Conservation (phyloP, 2,329 filamentous ascomycete species). For the Gnomoniopsis smithogilvyi region DNA sequence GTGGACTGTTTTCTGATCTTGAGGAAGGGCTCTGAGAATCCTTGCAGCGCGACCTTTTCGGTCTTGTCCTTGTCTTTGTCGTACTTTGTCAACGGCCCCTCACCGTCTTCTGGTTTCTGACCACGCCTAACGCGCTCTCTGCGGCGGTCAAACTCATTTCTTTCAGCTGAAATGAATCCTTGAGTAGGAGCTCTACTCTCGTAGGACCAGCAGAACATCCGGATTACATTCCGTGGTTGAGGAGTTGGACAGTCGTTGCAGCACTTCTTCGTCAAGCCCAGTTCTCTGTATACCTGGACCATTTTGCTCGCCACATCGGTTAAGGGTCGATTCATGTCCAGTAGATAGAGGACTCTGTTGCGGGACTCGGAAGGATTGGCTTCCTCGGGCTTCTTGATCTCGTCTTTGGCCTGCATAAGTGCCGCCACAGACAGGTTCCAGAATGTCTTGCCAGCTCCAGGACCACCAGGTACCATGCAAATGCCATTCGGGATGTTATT, state of each 20-base stretch:
- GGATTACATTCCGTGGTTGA: not conserved
- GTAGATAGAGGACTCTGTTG: not conserved
- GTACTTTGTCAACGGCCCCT: not conserved
- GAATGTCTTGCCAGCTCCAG: conserved; percentile 1
- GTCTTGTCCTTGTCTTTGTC: not conserved
- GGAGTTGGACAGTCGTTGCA: not conserved
- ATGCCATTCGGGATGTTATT: not conserved
- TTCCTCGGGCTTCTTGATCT: not conserved
- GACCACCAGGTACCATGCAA: not conserved
- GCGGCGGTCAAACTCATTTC: not conserved
- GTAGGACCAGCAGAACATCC: conserved; percentile 4
- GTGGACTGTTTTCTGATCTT: not conserved
- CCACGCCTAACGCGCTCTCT: too few species aligned
- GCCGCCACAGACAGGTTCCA: not conserved
- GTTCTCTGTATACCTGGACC: not conserved
- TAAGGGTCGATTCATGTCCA: not conserved
- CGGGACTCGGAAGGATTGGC: not conserved
- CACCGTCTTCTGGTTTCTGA: not conserved
- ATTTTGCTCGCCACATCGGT: conserved; percentile 2
- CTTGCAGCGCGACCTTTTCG: too few species aligned
- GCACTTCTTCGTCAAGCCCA: not conserved
- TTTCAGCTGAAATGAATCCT: not conserved
- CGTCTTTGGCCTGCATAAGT: not conserved
- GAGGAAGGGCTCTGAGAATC: not conserved
- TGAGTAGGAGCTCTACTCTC: not conserved